Evolutionary conservation across 225 moss, liverwort and hornwort genomes (phyloP), one percentile per base, ranked within the genome.

Genomic region (Antitrichia curtipendula): DNA sequence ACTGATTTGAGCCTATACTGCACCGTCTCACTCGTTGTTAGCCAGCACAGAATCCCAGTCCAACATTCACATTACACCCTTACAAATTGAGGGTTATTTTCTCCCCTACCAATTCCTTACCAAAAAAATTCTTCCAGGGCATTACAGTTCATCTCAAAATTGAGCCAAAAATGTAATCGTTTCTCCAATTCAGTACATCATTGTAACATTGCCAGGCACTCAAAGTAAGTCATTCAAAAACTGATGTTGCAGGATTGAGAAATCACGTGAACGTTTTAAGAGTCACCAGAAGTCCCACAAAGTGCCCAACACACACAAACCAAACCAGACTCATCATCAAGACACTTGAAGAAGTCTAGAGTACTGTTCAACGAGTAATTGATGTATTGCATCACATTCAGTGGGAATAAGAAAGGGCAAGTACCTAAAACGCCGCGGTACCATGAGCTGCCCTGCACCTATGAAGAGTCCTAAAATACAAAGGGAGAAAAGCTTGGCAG

Each of bases 401-500:
- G 58, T 83, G 50, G 75, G 77, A 58, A 74, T 66, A 53, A 59
- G n/a, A 81, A 87, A 82, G 87, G 91, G 77, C 77, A 82, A 87
- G 80, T 80, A 76, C 49, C 89, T 69, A 50, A 54, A 71, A 77
- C 81, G 34, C 81, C 28, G 83, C 9, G 57, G 81, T 82, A 88
- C 80, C 80, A 88, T 88, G 86, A 79, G 83, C 88, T 83, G 88
- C 89, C 83, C 90, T 54, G 66, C 85, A 89, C 74, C 89, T 88
- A 85, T 79, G 52, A 78, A 69, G 88, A 75, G 79, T 91, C 88
- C 61, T 90, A 91, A 91, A 88, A 86, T 91, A 91, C 91, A 91
- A 90, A 68, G 32, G 83, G 54, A 83, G 77, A 56, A 86, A 47
- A 49, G 36, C 82, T 65, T 82, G 65, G 64, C 49, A 64, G 65